Evolutionary conservation across 2,329 filamentous ascomycete species (phyloP), one percentile per base, ranked within the genome.

Genomic region (Biscogniauxia mediterranea): DNA sequence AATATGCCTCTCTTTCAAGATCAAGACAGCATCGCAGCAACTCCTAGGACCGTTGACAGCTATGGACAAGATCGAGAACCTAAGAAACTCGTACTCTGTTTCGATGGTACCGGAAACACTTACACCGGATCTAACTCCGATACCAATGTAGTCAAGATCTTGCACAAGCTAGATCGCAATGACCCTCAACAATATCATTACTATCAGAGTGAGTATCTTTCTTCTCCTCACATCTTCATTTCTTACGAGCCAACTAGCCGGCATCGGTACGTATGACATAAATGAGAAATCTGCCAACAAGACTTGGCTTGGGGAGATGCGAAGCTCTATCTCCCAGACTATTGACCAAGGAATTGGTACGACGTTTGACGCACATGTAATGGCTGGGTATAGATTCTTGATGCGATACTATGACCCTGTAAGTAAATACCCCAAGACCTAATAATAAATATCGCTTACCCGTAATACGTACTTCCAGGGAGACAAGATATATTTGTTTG

Each of bases 401-500:
- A 85, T 85, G 83, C 77, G 80, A 9, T 82, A 81, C 67, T 23
- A 23, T 5, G 23, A 23, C 23, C 2, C 23, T 23, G 23, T 23
- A 23, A 23, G 23, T 23, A 5, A 23, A 23, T n/a, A n/a, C 23
- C 5, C 23, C 23, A 23, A 23, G 23, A 5, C 23, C 23, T 23
- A 23, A 23, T 23, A 5, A 23, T 23, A 23, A 23, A 2, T 23
- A 23, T 23, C 5, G 23, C 23, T 23, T 23, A 23, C 23, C 23
- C 5, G 23, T 23, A 23, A 5, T 5, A 23, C 23, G 5, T 84
- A 84, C 58, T 71, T 76, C 11, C 67, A 80, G 68, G 79, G 76
- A 0, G 81, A 81, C 63, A 78, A 79, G 55, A 82, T 85, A 38
- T 85, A 83, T 65, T 79, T 84, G 66, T 84, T 84, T 54, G 82